phyloP scores from a whole-genome alignment of 225 moss, liverwort and hornwort genomes.

The Polytrichum commune region DNA sequence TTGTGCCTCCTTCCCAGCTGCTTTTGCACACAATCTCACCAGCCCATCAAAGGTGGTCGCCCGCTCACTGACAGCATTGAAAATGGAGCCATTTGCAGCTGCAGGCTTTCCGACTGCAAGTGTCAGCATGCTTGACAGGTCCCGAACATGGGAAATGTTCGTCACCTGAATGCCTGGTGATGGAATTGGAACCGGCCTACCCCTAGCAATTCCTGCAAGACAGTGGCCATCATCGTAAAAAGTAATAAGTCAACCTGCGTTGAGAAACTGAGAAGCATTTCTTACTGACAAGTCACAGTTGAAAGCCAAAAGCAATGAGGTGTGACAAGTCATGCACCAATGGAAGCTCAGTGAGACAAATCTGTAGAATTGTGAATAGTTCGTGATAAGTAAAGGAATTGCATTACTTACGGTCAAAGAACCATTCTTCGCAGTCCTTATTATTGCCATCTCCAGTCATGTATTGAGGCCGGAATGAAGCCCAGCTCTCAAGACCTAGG shows the following conservation, averaged over 20 bases:
- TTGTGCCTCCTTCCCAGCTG: constrained; percentile 79
- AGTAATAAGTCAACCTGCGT: no score
- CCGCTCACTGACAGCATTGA: constrained; percentile 85
- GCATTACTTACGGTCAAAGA: constrained; percentile 83
- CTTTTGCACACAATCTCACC: constrained; percentile 71
- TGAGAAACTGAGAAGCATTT: no score
- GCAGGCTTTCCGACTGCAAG: constrained; percentile 85
- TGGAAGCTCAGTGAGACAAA: no score
- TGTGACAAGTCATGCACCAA: no score
- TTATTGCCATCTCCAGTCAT: constrained; percentile 99
- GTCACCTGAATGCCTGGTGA: constrained; percentile 84
- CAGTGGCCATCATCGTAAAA: background rate
- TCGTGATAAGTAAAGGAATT: background rate
- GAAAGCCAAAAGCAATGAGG: no score
- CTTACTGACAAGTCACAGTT: no score
- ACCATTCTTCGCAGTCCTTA: constrained; percentile 99
- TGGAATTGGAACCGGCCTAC: constrained; percentile 83
- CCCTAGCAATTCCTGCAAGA: constrained; percentile 80
- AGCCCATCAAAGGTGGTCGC: constrained; percentile 80
- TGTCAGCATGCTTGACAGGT: constrained; percentile 85
- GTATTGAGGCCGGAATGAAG: constrained; percentile 96
- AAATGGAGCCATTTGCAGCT: constrained; percentile 78
- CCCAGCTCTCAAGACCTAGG: constrained; percentile 88
- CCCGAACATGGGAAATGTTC: constrained; percentile 87
- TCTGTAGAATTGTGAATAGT: no score